Base-by-base conservation (phyloP, 2,329 filamentous ascomycete species). In the Diaporthe vaccinii region DNA sequence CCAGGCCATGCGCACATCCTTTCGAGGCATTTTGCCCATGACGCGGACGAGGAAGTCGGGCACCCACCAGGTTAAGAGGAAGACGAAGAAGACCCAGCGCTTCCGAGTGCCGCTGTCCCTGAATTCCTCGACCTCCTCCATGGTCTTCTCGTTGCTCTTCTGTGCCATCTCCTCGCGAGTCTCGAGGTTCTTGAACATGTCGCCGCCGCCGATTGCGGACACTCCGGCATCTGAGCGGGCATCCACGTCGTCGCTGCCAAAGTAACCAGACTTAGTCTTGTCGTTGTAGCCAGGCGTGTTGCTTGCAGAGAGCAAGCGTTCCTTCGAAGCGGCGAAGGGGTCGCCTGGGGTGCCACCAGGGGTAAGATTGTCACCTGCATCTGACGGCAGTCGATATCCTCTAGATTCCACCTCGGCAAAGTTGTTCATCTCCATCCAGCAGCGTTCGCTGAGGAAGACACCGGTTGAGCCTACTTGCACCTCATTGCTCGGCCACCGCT, bases 131-230 rank as follows among this genome's bases (percentile, higher is more conserved):
- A 99, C 94, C 84, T 98, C 96, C 76, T 94, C 92, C 85, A 98
- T 91, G 22, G 94, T 92, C 84, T 96, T 95, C 79, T 98, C 95
- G 78, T 98, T 98, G 76, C 95, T 95, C 79, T 98, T 96, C 85
- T 98, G 96, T 0, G 96, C 95, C 91, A 99, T 95, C 82, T 98
- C 94, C 82, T 97, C 94, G 77, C 95, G 91, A 9, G 96, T 98
- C 79, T 98, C 96, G 10, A 98, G 89, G 80, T 98, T 98, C 81
- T 95, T 95, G 89, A 99, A 99, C 96, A 99, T 98, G 82, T 99
- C 97, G 10, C 97, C 96, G 72, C 91, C 94, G 65, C 96, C 94
- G 82, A 98, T 93, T 8, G 95, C 95, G n/a, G 96, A 98, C 2
- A 90, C 93, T 5, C 96, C 96, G 10, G 96, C 96, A 70, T 99